A percentile compares a stretch with the other conserved stretches of the same genome.
Evolutionary conservation across 2,329 filamentous ascomycete genomes (phyloP).

Genomic region (Trichoderma hamatum): DNA sequence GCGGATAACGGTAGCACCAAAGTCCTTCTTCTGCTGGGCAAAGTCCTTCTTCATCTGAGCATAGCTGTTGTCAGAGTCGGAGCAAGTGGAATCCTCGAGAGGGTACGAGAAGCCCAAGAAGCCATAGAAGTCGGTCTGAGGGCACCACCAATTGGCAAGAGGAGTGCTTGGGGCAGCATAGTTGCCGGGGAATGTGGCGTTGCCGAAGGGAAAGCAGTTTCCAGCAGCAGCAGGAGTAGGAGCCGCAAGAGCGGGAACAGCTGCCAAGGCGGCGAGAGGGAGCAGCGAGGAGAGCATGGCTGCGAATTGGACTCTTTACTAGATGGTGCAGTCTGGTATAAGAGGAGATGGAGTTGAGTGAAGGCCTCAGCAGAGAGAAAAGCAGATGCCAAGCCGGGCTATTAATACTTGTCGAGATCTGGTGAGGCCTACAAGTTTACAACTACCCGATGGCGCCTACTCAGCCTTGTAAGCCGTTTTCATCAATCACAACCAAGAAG

Average conservation of each 20-base stretch:
- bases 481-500: not conserved
- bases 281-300: conserved; percentile 22
- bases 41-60: conserved; percentile 31
- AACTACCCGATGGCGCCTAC: not conserved
- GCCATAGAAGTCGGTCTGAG: conserved; percentile 30
- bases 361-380: not conserved
- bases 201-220: conserved; percentile 31
- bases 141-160: conserved; percentile 31
- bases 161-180: conserved; percentile 25
- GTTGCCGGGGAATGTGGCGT: conserved; percentile 27
- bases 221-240: conserved; percentile 16
- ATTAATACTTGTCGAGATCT: conserved; percentile 21
- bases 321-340: not conserved
- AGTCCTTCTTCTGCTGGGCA: conserved; percentile 31
- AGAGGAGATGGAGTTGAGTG: not conserved
- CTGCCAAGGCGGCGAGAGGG: conserved; percentile 24
- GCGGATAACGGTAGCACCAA: conserved; percentile 31
- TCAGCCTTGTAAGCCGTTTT: not conserved
- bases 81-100: conserved; percentile 30
- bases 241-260: conserved; percentile 24
- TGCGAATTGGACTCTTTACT: conserved; percentile 7
- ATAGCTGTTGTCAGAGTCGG: conserved; percentile 26
- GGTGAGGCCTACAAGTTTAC: not conserved
- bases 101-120: conserved; percentile 33
- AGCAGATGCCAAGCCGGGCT: conserved; percentile 15